Percentiles rank a stretch among this genome's conserved stretches.
phyloP scores from a whole-genome alignment of 1,139 yeast genomes.

The Diutina siamensis region DNA sequence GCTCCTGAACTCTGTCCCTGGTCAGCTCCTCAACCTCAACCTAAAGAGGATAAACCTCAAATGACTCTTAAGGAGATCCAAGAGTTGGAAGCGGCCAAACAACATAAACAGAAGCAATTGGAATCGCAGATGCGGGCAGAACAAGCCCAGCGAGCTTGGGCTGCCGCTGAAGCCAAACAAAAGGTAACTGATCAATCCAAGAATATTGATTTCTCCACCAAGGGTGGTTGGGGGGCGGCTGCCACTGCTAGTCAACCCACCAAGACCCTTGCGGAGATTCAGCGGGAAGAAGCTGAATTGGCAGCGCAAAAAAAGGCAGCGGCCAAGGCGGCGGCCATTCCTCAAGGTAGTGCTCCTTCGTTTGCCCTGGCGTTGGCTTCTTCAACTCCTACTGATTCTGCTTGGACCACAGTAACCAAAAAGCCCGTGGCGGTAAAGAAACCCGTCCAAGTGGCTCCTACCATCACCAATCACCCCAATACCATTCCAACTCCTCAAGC shows the following conservation, averaged over 20 bases:
- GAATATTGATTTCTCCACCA: conserved; percentile 1
- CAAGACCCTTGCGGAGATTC: conserved; percentile 36
- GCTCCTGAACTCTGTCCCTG: background rate
- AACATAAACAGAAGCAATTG: conserved; percentile 25
- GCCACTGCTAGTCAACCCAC: conserved; percentile 7
- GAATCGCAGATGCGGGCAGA: conserved; percentile 21
- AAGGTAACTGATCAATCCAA: background rate
- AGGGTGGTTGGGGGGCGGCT: conserved; percentile 5
- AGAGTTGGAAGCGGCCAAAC: conserved; percentile 48
- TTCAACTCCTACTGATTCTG: conserved; percentile 16
- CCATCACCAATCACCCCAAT: conserved; percentile 17
- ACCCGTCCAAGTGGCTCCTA: conserved; percentile 20
- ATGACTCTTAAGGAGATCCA: conserved; percentile 62
- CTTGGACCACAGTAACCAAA: conserved; percentile 34
- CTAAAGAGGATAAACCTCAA: conserved; percentile 30
- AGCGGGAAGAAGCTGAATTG: conserved; percentile 33
- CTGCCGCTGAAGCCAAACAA: background rate
- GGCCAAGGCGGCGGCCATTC: conserved; percentile 11
- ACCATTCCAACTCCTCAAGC: conserved; percentile 27
- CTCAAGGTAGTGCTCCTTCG: conserved; percentile 9
- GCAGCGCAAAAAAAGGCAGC: conserved; percentile 19
- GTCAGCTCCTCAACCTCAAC: conserved; percentile 12
- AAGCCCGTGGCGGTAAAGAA: conserved; percentile 12
- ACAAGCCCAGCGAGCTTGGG: conserved; percentile 5
- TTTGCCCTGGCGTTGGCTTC: conserved; percentile 15